Evolutionary conservation across 2,329 filamentous ascomycete genomes (phyloP), one percentile per base, ranked within the genome.

Genomic region (Helotiales sp.): DNA sequence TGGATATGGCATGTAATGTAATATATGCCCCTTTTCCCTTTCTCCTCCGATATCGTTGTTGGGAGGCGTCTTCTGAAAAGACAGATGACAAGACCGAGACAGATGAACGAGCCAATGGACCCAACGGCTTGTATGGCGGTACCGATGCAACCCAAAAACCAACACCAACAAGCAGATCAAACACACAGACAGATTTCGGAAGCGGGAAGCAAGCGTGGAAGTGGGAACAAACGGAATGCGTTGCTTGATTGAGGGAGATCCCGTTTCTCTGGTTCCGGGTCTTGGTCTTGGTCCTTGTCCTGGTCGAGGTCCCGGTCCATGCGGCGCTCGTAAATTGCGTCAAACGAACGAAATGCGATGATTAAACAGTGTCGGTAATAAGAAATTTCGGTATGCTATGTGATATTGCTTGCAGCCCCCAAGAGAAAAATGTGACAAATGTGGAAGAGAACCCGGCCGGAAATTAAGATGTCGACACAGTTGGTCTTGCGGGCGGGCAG

Each of bases 1-100:
- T 50, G 37, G 10, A 50, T 32, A 54, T 22, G 63, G 30, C 63
- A 64, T 64, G 58, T 61, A 61, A 49, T 61, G 24, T 49, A 49
- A n/a, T 24, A 20, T n/a, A 17, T 5, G 15, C 24, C n/a, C n/a
- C n/a, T n/a, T n/a, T n/a, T n/a, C n/a, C n/a, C n/a, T n/a, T n/a
- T n/a, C 24, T 13, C 2, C 30, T 6, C 15, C 30, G 11, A 13
- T 13, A 52, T n/a, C 10, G 20, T 22, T 52, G 15, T 13, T 34
- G 22, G 30, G 54, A 34, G 20, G 20, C 30, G 37, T 24, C 11
- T 13, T 26, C 15, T 30, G 57, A 60, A 45, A 22, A 28, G 57
- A 60, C 24, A 34, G 30, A 37, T 17, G 26, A 17, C 40, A n/a
- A 57, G 54, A 37, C 8, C n/a, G 40, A n/a, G 17, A 20, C 10